Evolutionary conservation across 2,329 filamentous ascomycete species (phyloP).

Genomic region (Leptographium wingfieldii): DNA sequence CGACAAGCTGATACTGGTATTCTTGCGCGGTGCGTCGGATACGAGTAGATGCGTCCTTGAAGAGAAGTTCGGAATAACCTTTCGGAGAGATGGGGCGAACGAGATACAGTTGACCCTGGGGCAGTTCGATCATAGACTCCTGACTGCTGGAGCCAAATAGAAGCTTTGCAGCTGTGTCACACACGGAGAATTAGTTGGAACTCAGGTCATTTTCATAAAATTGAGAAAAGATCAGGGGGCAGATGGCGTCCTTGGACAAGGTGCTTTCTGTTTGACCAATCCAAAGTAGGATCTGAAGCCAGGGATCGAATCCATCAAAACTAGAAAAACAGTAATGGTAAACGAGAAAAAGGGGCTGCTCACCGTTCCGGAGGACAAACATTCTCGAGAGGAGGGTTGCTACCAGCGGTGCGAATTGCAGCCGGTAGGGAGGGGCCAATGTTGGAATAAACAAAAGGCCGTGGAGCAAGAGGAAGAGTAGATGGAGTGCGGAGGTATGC

Average conservation of each 20-base stretch:
- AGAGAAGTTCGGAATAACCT: constrained; percentile 96
- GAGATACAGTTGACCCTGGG: constrained; percentile 93
- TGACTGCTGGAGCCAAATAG: constrained; percentile 81
- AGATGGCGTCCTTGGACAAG: background rate
- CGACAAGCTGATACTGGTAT: constrained; percentile 92
- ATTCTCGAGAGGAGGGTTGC: constrained; percentile 15
- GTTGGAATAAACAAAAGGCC: background rate
- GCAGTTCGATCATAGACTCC: constrained; percentile 86
- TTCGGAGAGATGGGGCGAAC: constrained; percentile 92
- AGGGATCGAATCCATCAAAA: background rate
- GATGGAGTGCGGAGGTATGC: background rate
- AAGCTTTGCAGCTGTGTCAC: constrained; percentile 64
- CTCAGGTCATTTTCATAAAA: background rate
- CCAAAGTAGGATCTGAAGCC: background rate
- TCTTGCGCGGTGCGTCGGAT: constrained; percentile 90
- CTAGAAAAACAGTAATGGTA: background rate
- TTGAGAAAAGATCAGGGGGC: background rate
- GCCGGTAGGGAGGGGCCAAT: background rate
- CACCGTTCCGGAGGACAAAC: constrained; percentile 31
- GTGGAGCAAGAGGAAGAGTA: background rate
- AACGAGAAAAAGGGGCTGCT: constrained; percentile 8
- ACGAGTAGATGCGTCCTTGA: constrained; percentile 87
- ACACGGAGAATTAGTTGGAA: background rate
- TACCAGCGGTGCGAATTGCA: background rate
- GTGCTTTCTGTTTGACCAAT: background rate